These are phyloP conservation scores for Arthrobotrys sinensis DNA, from an alignment of 2,329 filamentous ascomycete genomes.

Conservation along the genomic window DNA sequence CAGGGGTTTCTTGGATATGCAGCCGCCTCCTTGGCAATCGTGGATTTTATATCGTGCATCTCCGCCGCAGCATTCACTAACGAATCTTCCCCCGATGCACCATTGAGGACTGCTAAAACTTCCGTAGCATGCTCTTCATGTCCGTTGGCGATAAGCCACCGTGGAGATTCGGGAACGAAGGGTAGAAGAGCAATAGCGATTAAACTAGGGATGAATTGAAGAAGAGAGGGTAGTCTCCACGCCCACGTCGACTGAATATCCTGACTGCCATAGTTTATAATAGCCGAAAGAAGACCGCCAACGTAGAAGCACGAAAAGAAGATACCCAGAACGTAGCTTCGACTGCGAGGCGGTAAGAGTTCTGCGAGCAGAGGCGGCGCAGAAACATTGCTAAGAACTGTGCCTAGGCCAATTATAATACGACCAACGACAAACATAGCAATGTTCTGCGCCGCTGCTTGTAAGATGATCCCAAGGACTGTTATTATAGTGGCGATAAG, in stretches of 20 bases:
- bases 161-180: conserved; percentile 66
- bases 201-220: conserved; percentile 66
- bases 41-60: conserved; percentile 63
- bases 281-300: conserved; percentile 65
- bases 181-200: conserved; percentile 63
- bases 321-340: conserved; percentile 49
- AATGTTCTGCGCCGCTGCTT: conserved; percentile 71
- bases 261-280: conserved; percentile 66
- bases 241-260: conserved; percentile 67
- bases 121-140: conserved; percentile 56
- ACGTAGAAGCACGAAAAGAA: conserved; percentile 64
- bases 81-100: conserved; percentile 54
- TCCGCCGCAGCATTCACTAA: conserved; percentile 58
- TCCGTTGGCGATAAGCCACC: conserved; percentile 66
- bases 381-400: conserved; percentile 45
- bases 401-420: conserved; percentile 71
- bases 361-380: conserved; percentile 47
- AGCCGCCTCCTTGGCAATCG: conserved; percentile 63
- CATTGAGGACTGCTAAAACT: conserved; percentile 61
- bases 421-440: conserved; percentile 72
- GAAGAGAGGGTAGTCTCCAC: conserved; percentile 66
- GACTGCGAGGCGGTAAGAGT: conserved; percentile 42
- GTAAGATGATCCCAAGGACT: conserved; percentile 70
- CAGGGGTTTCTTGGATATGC: conserved; percentile 64
- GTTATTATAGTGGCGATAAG: conserved; percentile 68